Evolutionary conservation across 306 rosid species (phyloP).

Genomic region (Casuarina cunninghamiana): DNA sequence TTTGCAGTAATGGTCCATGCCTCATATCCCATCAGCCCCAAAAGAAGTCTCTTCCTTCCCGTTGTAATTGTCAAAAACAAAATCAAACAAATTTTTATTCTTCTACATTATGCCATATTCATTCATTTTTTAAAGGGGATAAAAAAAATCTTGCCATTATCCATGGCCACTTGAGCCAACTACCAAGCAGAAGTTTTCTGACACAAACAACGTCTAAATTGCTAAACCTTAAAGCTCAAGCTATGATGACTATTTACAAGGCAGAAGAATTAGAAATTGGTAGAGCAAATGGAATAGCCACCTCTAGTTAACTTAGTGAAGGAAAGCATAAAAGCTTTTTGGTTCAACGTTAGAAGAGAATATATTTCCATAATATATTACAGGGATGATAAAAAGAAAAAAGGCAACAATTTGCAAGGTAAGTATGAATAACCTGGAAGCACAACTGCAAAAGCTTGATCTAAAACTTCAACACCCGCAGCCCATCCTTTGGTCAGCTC

Average conservation of each 20-base stretch:
- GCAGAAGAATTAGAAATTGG: constrained; percentile 3
- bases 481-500: constrained; percentile 79
- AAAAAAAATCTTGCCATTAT: neutral
- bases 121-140: neutral
- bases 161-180: neutral
- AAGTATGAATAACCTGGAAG: constrained; percentile 74
- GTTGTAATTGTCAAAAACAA: neutral
- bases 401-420: constrained; percentile 5
- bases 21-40: neutral
- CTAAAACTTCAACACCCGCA: constrained; percentile 64
- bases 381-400: constrained; percentile 7
- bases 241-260: constrained; percentile 6
- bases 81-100: neutral
- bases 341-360: constrained; percentile 14
- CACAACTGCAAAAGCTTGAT: constrained; percentile 87
- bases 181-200: neutral
- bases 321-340: neutral
- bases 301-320: constrained; percentile 1
- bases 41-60: neutral
- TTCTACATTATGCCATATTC: neutral
- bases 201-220: neutral
- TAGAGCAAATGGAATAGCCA: constrained; percentile 2
- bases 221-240: neutral
- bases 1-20: neutral
- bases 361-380: constrained; percentile 4